These are phyloP conservation scores for Canariomyces notabilis DNA, from an alignment of 2,329 filamentous ascomycete species.

Conservation along the genomic window DNA sequence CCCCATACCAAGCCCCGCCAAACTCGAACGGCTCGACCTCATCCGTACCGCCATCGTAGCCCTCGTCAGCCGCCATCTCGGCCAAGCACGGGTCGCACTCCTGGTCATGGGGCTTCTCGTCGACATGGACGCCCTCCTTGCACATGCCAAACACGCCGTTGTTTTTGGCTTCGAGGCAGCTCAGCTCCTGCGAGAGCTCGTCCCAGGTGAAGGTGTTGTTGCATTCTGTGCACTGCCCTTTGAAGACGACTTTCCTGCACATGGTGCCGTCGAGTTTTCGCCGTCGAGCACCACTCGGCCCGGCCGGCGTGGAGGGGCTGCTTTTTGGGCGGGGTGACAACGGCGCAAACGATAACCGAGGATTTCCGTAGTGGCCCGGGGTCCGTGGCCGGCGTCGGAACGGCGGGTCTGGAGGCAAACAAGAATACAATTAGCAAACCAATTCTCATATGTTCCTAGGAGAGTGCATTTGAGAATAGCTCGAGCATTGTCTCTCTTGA, in stretches of 20 bases:
- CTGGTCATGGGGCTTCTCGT: conserved; percentile 44
- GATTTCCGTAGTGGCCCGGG: too few relatives aligned
- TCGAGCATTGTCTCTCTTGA: neutral
- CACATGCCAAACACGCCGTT: conserved; percentile 42
- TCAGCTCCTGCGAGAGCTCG: conserved; percentile 42
- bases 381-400: neutral
- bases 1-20: conserved; percentile 1
- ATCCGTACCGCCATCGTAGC: neutral
- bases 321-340: too few relatives aligned
- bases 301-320: too few relatives aligned
- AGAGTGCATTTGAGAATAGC: neutral
- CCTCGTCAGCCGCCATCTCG: conserved; percentile 39
- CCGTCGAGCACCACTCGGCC: too few relatives aligned
- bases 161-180: conserved; percentile 47
- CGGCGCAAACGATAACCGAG: too few relatives aligned
- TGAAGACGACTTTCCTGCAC: conserved; percentile 44
- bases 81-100: conserved; percentile 42
- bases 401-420: neutral
- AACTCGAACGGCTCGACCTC: conserved; percentile 14
- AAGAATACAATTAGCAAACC: neutral
- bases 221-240: conserved; percentile 41
- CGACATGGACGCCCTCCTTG: conserved; percentile 35
- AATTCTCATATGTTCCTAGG: neutral
- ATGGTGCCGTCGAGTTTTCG: conserved; percentile 27
- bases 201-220: conserved; percentile 37